Evolutionary conservation across 202 grass and related monocot genomes (phyloP).

Genomic region (Eragrostis tef): DNA sequence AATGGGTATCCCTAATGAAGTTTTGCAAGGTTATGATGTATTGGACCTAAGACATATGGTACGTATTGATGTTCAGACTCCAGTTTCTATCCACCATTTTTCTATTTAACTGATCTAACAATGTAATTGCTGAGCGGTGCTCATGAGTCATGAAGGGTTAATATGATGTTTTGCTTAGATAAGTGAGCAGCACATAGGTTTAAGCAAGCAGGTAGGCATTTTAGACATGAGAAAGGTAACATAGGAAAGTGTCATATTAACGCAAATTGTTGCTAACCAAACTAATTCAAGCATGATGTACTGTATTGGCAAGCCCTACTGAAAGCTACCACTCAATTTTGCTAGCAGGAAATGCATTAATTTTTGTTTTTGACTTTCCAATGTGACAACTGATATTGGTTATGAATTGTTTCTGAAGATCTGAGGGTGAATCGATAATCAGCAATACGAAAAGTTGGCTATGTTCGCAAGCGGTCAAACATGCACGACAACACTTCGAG

Average conservation of each 20-base stretch:
- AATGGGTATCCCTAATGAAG: background rate
- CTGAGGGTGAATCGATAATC: background rate
- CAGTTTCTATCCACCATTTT: background rate
- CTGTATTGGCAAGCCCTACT: background rate
- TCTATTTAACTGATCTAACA: no score
- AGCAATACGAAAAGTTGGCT: background rate
- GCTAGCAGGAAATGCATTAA: background rate
- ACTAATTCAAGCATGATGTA: background rate
- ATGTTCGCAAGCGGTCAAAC: background rate
- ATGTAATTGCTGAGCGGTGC: background rate
- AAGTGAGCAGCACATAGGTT: background rate
- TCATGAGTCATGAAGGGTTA: background rate
- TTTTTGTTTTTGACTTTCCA: no score
- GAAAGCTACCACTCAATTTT: background rate
- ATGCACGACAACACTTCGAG: constrained; percentile 8
- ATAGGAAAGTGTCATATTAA: background rate
- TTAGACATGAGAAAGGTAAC: background rate
- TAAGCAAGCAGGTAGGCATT: background rate
- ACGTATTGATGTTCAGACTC: background rate
- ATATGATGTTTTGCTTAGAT: background rate
- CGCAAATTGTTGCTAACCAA: background rate
- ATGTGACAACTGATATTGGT: background rate
- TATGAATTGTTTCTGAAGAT: background rate
- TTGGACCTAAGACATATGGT: background rate
- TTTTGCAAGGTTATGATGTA: background rate